Evolutionary conservation across 108 stramenopile species (phyloP).

Genomic region (Cyclotella sp.): DNA sequence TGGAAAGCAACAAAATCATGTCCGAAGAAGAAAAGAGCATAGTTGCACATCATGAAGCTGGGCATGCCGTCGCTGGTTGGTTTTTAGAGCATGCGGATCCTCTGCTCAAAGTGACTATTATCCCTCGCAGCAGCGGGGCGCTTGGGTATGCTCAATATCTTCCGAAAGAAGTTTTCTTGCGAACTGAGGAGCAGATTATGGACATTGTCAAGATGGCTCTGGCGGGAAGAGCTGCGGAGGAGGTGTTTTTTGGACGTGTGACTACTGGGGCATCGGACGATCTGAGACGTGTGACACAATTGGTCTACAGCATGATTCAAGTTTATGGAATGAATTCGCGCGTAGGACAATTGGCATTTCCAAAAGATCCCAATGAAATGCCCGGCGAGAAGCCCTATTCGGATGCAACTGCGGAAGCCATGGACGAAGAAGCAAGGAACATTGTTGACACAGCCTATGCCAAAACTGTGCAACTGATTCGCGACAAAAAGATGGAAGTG

Average conservation of each 20-base stretch:
- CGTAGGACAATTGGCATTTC: slow-evolving; percentile 94
- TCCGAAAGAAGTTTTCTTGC: slow-evolving; percentile 91
- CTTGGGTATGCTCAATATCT: slow-evolving; percentile 97
- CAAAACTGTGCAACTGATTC: slow-evolving; percentile 81
- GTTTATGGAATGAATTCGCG: slow-evolving; percentile 95
- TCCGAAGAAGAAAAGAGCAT: slow-evolving; percentile 85
- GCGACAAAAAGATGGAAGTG: slow-evolving; percentile 81
- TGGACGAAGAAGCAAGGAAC: slow-evolving; percentile 94
- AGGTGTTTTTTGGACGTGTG: slow-evolving; percentile 93
- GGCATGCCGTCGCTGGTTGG: slow-evolving; percentile 96
- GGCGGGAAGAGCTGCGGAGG: slow-evolving; percentile 94
- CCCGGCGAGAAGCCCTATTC: slow-evolving; percentile 91
- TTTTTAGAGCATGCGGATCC: slow-evolving; percentile 97
- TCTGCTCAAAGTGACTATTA: slow-evolving; percentile 96
- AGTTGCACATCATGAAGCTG: slow-evolving; percentile 98
- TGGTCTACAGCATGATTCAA: slow-evolving; percentile 93
- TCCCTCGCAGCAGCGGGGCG: slow-evolving; percentile 91
- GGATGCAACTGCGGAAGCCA: slow-evolving; percentile 93
- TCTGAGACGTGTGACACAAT: slow-evolving; percentile 91
- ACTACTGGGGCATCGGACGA: slow-evolving; percentile 97
- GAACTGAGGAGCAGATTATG: slow-evolving; percentile 90
- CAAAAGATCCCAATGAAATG: slow-evolving; percentile 74
- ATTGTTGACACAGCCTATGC: slow-evolving; percentile 93
- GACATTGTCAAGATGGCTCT: slow-evolving; percentile 98
- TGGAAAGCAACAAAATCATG: slow-evolving; percentile 95